These are phyloP conservation scores for Colletotrichum sp. DNA, from an alignment of 2,329 filamentous ascomycete species.

Conservation along the genomic window DNA sequence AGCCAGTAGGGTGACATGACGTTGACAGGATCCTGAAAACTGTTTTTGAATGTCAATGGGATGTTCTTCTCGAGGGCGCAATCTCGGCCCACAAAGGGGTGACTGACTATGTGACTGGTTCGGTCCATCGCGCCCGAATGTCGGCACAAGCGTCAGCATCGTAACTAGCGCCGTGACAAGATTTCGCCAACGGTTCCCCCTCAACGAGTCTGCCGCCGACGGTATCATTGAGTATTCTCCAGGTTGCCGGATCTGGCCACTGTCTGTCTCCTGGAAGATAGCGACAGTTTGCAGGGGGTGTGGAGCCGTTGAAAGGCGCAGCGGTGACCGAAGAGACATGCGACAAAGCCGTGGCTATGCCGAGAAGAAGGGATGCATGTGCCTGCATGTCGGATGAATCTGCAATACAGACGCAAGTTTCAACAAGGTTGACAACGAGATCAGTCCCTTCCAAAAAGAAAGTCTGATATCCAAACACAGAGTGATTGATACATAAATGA, in stretches of 20 bases:
- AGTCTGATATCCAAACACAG: not conserved
- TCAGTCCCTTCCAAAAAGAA: too few relatives aligned
- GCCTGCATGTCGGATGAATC: not conserved
- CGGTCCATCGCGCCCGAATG: not conserved
- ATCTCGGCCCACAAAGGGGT: not conserved
- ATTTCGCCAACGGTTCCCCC: not conserved
- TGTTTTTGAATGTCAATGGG: not conserved
- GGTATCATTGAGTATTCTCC: not conserved
- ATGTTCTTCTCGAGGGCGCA: not conserved
- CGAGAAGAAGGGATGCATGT: not conserved
- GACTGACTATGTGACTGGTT: not conserved
- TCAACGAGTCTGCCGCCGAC: not conserved
- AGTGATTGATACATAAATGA: not conserved
- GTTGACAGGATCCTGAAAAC: not conserved
- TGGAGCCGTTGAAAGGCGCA: not conserved
- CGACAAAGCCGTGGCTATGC: not conserved
- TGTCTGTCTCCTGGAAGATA: not conserved
- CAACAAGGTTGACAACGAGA: not conserved
- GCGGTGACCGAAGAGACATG: not conserved
- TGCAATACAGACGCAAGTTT: not conserved
- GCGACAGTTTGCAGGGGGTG: not conserved
- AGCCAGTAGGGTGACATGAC: conserved; percentile 31
- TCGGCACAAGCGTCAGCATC: not conserved
- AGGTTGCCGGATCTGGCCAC: not conserved
- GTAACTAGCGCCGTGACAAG: not conserved